phyloP scores from a whole-genome alignment of 2,329 filamentous ascomycete genomes.

The Trichoderma brevicompactum region DNA sequence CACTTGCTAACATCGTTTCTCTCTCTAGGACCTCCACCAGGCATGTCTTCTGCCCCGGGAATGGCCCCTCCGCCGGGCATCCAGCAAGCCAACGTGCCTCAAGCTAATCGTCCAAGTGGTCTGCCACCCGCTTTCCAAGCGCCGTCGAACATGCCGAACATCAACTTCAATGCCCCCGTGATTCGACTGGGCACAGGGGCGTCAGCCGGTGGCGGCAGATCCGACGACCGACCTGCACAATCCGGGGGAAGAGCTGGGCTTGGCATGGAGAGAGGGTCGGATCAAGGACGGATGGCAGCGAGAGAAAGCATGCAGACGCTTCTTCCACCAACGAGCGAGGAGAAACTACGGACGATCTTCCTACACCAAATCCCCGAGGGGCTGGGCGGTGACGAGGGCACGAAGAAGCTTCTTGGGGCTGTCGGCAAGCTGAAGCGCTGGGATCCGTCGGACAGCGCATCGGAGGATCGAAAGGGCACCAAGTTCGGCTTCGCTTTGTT shows the following conservation, averaged over 20 bases:
- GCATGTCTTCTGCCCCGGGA: constrained; percentile 79
- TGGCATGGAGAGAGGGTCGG: constrained; percentile 67
- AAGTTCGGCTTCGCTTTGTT: constrained; percentile 96
- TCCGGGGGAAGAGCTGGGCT: constrained; percentile 52
- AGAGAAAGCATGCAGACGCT: constrained; percentile 73
- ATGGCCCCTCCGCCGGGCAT: constrained; percentile 78
- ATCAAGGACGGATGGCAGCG: constrained; percentile 68
- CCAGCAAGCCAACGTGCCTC: constrained; percentile 72
- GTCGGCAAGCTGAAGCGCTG: constrained; percentile 82
- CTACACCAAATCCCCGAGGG: constrained; percentile 84
- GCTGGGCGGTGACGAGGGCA: constrained; percentile 72
- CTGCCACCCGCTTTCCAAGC: constrained; percentile 85
- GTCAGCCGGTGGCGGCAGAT: constrained; percentile 50
- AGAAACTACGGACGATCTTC: constrained; percentile 90
- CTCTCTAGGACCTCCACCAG: constrained; percentile 72
- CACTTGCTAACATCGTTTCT: constrained; percentile 23
- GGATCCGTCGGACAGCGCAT: constrained; percentile 70
- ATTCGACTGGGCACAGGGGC: constrained; percentile 90
- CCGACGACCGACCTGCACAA: constrained; percentile 43
- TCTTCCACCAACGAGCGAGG: constrained; percentile 83
- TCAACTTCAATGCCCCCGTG: constrained; percentile 97
- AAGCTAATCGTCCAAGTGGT: constrained; percentile 78
- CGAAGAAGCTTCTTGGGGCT: constrained; percentile 78
- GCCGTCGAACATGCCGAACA: constrained; percentile 90
- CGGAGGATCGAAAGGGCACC: constrained; percentile 74